Evolutionary conservation across 805 yeast genomes (phyloP), one percentile per base, ranked within the genome.

Genomic region (Clavispora fructus): DNA sequence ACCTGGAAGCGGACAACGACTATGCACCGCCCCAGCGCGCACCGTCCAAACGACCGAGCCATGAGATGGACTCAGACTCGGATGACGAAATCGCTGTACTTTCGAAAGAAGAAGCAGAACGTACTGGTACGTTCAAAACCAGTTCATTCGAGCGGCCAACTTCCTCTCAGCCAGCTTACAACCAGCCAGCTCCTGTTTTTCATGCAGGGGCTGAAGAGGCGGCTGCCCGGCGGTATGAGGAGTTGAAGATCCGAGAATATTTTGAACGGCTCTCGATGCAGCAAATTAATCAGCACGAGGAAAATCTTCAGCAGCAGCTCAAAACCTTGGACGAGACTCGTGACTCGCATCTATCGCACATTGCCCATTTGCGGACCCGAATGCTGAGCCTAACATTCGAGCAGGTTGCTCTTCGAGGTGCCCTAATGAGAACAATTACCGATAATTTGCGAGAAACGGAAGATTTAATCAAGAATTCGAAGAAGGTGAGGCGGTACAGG

Each of bases 51-150:
- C 32, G 23, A n/a, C 29, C 12, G 33, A 30, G 30, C 25, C 25
- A 16, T 13, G 49, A 35, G 7, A 16, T 30, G n/a, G 44, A 40
- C n/a, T 39, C 39, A 10, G 41, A 35, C 28, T 52, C 54, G 6
- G 54, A 52, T 23, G 69, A 64, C 40, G 71, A 66, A 13, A 43
- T 65, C 7, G 55, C 60, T 23, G 59, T 62, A 14, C 49, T 65
- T 6, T 61, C 61, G 16, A 61, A 68, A 10, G 60, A 57, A 27
- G 66, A 61, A 45, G 69, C 68, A 10, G 58, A 58, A n/a, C 48
- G 55, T 16, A 45, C 50, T 6, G 58, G 58, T 2, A 56, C 49
- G 9, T 65, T 65, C 49, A 64, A 62, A 39, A 47, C 52, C 13
- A 53, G 57, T n/a, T 51, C 62, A 2, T 62, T 62, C 37, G 50